These are phyloP conservation scores for Daldinia concentrica DNA, from an alignment of 495 filamentous ascomycete species.

Conservation along the genomic window DNA sequence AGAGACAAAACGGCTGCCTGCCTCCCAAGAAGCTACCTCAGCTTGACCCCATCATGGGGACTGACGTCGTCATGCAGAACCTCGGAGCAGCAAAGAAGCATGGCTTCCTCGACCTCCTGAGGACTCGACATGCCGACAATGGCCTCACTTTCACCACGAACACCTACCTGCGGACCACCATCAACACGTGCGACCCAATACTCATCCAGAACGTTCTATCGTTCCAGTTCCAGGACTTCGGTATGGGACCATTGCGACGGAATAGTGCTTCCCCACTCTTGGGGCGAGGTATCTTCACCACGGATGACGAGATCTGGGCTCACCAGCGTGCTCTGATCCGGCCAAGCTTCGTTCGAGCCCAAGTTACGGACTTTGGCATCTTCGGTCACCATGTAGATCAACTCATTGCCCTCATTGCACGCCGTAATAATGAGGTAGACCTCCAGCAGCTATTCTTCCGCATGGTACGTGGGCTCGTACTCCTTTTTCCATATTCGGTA, in stretches of 20 bases:
- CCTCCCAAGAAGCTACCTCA: constrained; percentile 42
- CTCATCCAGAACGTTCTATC: constrained; percentile 76
- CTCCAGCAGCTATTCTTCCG: constrained; percentile 70
- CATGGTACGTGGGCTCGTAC: constrained; percentile 46
- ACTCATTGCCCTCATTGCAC: constrained; percentile 52
- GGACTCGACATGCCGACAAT: constrained; percentile 35
- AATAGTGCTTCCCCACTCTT: constrained; percentile 51
- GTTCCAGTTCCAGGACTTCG: constrained; percentile 72
- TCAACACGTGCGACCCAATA: constrained; percentile 71
- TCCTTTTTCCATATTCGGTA: background rate
- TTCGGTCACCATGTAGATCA: constrained; percentile 61
- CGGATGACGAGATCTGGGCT: constrained; percentile 54
- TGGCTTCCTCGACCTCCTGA: constrained; percentile 42
- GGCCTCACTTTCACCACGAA: constrained; percentile 47
- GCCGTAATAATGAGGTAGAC: constrained; percentile 54
- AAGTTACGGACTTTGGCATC: constrained; percentile 56
- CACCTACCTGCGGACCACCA: constrained; percentile 44
- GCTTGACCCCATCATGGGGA: constrained; percentile 45
- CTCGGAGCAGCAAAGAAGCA: constrained; percentile 38
- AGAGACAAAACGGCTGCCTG: constrained; percentile 33
- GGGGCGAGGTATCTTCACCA: constrained; percentile 59
- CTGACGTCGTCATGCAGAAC: constrained; percentile 43
- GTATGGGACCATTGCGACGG: constrained; percentile 47
- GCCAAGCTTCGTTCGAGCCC: constrained; percentile 51
- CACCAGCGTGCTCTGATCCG: constrained; percentile 54